Conservation (phyloP, 1,284 basidiomycete genomes). For the Leccinum subspadiceum region DNA sequence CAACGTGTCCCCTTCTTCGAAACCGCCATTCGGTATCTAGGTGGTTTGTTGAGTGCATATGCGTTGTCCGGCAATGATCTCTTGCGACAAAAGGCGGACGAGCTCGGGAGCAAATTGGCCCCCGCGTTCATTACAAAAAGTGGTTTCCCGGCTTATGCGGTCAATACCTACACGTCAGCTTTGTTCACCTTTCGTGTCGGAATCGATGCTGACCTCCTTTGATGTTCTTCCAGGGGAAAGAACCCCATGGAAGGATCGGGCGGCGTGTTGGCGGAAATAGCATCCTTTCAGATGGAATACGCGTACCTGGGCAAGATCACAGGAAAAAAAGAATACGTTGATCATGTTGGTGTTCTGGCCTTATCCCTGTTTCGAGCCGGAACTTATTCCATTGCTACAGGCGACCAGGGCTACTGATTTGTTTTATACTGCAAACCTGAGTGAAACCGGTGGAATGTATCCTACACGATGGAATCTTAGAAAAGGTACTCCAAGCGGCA, state of each 20-base stretch:
- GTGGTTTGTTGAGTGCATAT: conserved; percentile 79
- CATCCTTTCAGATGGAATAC: too few relatives aligned
- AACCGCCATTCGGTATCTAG: conserved; percentile 48
- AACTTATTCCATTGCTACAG: too few relatives aligned
- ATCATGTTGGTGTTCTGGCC: too few relatives aligned
- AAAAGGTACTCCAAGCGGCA: too few relatives aligned
- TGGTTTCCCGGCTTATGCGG: conserved; percentile 47
- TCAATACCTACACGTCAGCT: conserved; percentile 47
- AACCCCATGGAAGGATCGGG: not conserved
- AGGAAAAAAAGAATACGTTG: too few relatives aligned
- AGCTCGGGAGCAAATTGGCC: conserved; percentile 50
- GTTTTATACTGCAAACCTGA: too few relatives aligned
- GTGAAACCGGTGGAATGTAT: too few relatives aligned
- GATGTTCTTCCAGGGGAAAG: not conserved
- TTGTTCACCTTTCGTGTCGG: not conserved
- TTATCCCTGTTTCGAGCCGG: too few relatives aligned
- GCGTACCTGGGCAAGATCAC: too few relatives aligned
- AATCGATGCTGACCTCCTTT: not conserved
- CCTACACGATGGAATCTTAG: too few relatives aligned
- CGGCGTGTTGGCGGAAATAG: too few relatives aligned
- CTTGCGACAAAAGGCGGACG: conserved; percentile 50
- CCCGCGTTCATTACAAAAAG: conserved; percentile 49
- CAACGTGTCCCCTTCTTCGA: conserved; percentile 69
- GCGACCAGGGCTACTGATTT: too few relatives aligned
- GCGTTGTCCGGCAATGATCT: conserved; percentile 57